Evolutionary conservation across 2,329 filamentous ascomycete species (phyloP), one percentile per base, ranked within the genome.

Genomic region (Cytospora chrysosperma): DNA sequence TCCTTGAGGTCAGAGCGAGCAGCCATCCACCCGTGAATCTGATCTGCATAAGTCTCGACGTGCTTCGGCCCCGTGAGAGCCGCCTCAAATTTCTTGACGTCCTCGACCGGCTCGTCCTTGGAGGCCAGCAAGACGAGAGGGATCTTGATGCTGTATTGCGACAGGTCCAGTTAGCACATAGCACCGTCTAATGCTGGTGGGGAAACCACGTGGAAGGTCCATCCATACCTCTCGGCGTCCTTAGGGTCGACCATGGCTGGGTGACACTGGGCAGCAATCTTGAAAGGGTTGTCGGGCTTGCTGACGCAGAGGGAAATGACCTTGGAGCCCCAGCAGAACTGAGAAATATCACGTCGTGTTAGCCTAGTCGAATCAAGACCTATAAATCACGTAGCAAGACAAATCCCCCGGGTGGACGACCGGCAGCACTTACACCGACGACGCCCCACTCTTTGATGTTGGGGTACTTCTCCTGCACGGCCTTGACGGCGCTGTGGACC

Each of bases 21-120:
- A 1, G 85, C 86, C 88, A 91, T 91, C 87, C 88, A 91, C 52
- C 88, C 88, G 75, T 91, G 88, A 71, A 87, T 82, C 80, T 89
- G 88, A 70, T 86, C 86, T 27, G 70, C 69, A 70, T 89, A 91
- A n/a, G 74, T 86, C 78, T 91, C 87, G 59, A 89, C 82, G 67
- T 87, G 81, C 70, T 86, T 85, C 63, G 82, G 75, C 2, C 77
- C 82, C 30, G 75, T 77, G 58, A 90, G 78, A 12, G 76, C 77
- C n/a, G 77, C 73, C 71, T 84, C 79, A 66, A 85, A 87, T 72
- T 84, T 78, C 73, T 84, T 76, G 49, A 88, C 82, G 47, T 79
- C 80, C 4, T 83, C 82, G 0, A 73, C 76, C 3, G 78, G 73
- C 78, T 91, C 86, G 68, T 91, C 88, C 70, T 83, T 83, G 37